Base-by-base conservation (phyloP, 805 yeast species). In the Lipomyces starkeyi region DNA sequence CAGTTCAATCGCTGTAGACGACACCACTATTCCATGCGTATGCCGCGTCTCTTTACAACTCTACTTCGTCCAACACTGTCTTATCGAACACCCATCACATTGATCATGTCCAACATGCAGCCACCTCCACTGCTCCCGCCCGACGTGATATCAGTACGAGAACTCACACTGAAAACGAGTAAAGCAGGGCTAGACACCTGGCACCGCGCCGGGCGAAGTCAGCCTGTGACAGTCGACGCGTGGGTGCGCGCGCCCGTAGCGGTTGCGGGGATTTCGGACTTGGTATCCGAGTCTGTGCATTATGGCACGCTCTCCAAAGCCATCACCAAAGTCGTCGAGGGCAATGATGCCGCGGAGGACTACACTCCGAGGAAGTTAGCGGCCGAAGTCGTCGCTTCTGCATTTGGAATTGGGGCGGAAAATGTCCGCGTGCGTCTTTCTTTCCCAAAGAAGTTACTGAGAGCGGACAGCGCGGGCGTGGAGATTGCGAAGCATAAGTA, bases 251-350 rank as follows among this genome's bases (percentile, higher is more conserved):
- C 97, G 0, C 87, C 88, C 73, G 89, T 93, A 74, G 81, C 84
- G 29, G 81, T 84, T 64, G 93, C 97, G n/a, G 87, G 94, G n/a
- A 78, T 80, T 13, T 86, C 88, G 0, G 98, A 94, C 78, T 94
- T 93, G 75, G 82, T 94, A 73, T 85, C 86, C 67, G 87, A 90
- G 74, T 90, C 97, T 4, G 84, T 94, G 71, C 94, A 94, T 78
- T 94, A 94, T 78, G 98, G 97, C 1, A 93, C 88, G 3, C 84
- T 94, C 3, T 86, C 94, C 3, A 82, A 91, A 61, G 85, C 86
- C 54, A 80, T 94, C n/a, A 77, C 85, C 53, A 81, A 82, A 4
- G 84, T 79, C 71, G 85, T 90, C 70, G 84, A 82, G 54, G 49
- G 20, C n/a, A n/a, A 6, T 22, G 35, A 49, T 6, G 22, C 62